A percentile compares a stretch with the other conserved stretches of the same genome.
phyloP scores from a whole-genome alignment of 768 basidiomycete genomes.

The Lentinula aciculospora region DNA sequence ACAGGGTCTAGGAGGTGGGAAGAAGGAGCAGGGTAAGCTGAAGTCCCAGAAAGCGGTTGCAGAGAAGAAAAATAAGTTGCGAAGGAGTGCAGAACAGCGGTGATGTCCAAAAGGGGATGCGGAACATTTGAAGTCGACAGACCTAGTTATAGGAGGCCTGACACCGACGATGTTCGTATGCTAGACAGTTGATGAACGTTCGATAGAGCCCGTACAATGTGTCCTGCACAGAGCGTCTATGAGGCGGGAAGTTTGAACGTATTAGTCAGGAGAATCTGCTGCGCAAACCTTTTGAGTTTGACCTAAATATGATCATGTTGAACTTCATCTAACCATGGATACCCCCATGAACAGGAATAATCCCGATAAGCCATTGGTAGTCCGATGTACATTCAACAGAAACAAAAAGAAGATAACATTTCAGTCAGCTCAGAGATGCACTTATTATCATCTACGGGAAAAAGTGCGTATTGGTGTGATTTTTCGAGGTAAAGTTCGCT shows the following conservation, averaged over 20 bases:
- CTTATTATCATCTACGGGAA: constrained; percentile 63
- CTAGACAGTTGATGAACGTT: background rate
- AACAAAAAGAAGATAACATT: constrained; percentile 76
- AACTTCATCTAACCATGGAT: background rate
- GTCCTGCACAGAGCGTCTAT: background rate
- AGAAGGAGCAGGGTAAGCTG: constrained; percentile 41
- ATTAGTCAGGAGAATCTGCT: constrained; percentile 1
- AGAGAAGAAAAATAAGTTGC: constrained; percentile 21
- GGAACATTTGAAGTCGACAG: background rate
- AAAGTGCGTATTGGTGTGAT: constrained; percentile 46
- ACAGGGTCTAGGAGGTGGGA: constrained; percentile 19
- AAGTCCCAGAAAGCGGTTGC: constrained; percentile 46
- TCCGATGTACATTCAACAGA: constrained; percentile 79
- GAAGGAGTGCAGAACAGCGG: background rate
- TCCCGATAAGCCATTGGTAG: constrained; percentile 65
- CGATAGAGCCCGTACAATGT: background rate
- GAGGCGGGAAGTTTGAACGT: background rate
- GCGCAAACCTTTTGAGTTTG: background rate
- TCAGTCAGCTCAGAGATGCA: constrained; percentile 71
- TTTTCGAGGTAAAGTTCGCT: too few species aligned
- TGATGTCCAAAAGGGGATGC: too few species aligned
- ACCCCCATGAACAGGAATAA: constrained; percentile 10
- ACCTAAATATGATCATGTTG: background rate
- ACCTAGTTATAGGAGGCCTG: background rate
- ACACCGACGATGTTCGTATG: background rate